These are phyloP conservation scores for Gnomoniopsis smithogilvyi DNA, from an alignment of 2,329 filamentous ascomycete species.

Conservation along the genomic window DNA sequence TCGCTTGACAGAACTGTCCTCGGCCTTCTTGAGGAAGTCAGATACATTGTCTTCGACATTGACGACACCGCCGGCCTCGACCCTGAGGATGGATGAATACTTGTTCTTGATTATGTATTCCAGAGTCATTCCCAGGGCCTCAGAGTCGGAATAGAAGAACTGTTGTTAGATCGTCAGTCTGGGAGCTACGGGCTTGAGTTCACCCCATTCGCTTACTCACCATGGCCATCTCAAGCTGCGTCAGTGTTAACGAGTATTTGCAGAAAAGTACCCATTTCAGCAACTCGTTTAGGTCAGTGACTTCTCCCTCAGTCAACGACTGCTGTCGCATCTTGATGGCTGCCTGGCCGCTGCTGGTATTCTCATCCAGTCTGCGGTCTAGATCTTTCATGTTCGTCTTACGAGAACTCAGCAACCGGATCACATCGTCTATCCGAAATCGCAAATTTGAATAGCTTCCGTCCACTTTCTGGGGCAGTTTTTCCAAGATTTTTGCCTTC, in stretches of 20 bases:
- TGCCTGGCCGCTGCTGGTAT: conserved; percentile 21
- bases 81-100: conserved; percentile 22
- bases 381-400: conserved; percentile 20
- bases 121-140: conserved; percentile 21
- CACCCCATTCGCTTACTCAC: conserved; percentile 23
- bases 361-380: conserved; percentile 19
- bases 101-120: conserved; percentile 24
- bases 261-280: conserved; percentile 25
- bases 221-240: not conserved
- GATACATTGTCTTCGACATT: conserved; percentile 19
- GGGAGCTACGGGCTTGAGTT: no score
- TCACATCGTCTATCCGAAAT: conserved; percentile 20
- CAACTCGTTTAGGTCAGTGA: conserved; percentile 25
- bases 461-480: conserved; percentile 17
- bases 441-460: conserved; percentile 22
- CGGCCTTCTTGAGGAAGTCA: conserved; percentile 20
- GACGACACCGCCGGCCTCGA: conserved; percentile 20
- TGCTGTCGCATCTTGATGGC: conserved; percentile 24
- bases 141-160: conserved; percentile 22
- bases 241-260: not conserved
- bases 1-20: conserved; percentile 7
- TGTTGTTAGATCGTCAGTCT: no score
- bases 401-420: conserved; percentile 20
- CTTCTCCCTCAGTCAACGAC: conserved; percentile 21
- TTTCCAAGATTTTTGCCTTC: conserved; percentile 19